These are phyloP conservation scores for Ganoderma resinaceum DNA, from an alignment of 1,284 basidiomycete genomes.

Conservation along the genomic window DNA sequence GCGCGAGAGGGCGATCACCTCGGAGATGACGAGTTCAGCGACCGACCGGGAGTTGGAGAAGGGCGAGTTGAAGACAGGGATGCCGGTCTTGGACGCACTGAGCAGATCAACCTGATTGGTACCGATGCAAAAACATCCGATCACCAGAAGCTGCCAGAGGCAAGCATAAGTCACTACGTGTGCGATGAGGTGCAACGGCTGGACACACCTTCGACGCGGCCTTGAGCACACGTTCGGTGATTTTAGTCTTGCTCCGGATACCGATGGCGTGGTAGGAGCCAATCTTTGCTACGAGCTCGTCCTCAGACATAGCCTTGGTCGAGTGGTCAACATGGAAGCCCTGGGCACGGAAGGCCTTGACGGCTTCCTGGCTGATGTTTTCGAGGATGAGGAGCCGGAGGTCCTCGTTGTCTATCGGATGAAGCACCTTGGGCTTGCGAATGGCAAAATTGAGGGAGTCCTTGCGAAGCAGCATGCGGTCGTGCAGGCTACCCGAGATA, in stretches of 20 bases:
- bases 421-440: slow-evolving; percentile 71
- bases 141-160: slow-evolving; percentile 80
- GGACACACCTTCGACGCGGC: slow-evolving; percentile 77
- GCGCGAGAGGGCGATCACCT: slow-evolving; percentile 93
- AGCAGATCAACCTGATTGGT: slow-evolving; percentile 97
- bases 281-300: slow-evolving; percentile 90
- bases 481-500: slow-evolving; percentile 49
- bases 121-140: slow-evolving; percentile 99
- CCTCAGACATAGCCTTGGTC: slow-evolving; percentile 88
- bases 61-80: slow-evolving; percentile 99
- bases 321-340: slow-evolving; percentile 96
- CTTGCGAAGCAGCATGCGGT: slow-evolving; percentile 48
- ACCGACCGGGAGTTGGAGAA: slow-evolving; percentile 99
- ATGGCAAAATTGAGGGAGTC: slow-evolving; percentile 41
- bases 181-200: not conserved
- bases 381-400: slow-evolving; percentile 87
- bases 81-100: slow-evolving; percentile 87
- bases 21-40: slow-evolving; percentile 96
- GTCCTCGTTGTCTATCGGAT: slow-evolving; percentile 80
- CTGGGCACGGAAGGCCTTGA: slow-evolving; percentile 80
- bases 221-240: slow-evolving; percentile 90
- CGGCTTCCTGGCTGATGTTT: slow-evolving; percentile 95
- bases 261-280: slow-evolving; percentile 94
- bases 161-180: not conserved
- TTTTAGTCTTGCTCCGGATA: slow-evolving; percentile 97